These are phyloP conservation scores for Gossypium australe DNA, from an alignment of 345 rosid species.

Conservation along the genomic window DNA sequence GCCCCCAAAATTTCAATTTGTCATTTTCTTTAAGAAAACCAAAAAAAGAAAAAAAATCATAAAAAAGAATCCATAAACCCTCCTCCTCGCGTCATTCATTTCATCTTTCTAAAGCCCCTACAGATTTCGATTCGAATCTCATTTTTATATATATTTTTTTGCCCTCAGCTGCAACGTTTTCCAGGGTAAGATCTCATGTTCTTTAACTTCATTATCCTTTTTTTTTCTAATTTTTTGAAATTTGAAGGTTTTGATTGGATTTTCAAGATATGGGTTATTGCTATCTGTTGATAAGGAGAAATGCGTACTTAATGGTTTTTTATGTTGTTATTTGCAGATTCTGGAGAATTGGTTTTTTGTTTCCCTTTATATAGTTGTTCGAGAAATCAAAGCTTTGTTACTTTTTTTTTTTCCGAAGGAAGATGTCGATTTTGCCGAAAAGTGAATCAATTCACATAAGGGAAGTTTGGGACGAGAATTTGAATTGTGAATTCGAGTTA, in stretches of 20 bases:
- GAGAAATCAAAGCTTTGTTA: neutral
- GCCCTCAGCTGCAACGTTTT: neutral
- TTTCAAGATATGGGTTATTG: neutral
- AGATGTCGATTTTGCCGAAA: slow-evolving; percentile 49
- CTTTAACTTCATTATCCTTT: neutral
- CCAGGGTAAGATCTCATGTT: neutral
- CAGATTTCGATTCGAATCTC: neutral
- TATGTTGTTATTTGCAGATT: slow-evolving; percentile 12
- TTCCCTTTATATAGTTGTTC: neutral
- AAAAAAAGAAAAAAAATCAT: neutral
- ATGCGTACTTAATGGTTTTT: slow-evolving; percentile 4
- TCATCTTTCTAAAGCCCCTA: neutral
- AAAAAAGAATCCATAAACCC: neutral
- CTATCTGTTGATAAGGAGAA: neutral
- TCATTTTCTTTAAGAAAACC: neutral
- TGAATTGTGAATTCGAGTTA: slow-evolving; percentile 44
- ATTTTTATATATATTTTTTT: neutral
- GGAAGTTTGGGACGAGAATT: slow-evolving; percentile 66
- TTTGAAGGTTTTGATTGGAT: neutral
- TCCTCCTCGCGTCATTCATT: neutral
- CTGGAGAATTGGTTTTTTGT: neutral
- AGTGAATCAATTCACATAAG: slow-evolving; percentile 57
- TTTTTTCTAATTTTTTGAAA: neutral
- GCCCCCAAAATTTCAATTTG: neutral
- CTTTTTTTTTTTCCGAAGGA: neutral